A percentile compares a stretch with the other conserved stretches of the same genome.
Conservation (phyloP, 495 filamentous ascomycete species). For the Penicillium goetzii region DNA sequence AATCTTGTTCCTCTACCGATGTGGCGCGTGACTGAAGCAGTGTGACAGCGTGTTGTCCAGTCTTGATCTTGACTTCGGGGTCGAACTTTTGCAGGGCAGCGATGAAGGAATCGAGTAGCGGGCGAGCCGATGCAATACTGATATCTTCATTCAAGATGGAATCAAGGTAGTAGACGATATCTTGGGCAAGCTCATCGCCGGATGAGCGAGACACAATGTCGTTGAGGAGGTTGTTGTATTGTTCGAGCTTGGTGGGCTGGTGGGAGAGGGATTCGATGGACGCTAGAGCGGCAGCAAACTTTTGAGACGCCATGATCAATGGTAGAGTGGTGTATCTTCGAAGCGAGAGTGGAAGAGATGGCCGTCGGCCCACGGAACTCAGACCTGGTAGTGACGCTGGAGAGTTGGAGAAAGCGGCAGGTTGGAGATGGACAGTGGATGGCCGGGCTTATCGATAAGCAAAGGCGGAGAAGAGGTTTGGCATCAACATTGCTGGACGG, state of each 20-base stretch:
- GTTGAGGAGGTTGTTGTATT: constrained; percentile 68
- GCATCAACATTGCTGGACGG: not conserved
- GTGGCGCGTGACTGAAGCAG: constrained; percentile 66
- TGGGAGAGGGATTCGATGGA: constrained; percentile 56
- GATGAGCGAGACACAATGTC: constrained; percentile 61
- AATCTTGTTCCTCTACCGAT: constrained; percentile 84
- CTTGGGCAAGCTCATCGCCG: constrained; percentile 58
- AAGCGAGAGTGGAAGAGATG: not conserved
- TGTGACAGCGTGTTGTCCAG: constrained; percentile 68
- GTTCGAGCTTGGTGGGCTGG: constrained; percentile 58
- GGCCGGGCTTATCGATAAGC: constrained; percentile 41
- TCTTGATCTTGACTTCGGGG: constrained; percentile 66
- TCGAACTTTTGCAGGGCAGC: constrained; percentile 57
- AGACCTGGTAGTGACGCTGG: not conserved
- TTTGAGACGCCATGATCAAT: constrained; percentile 59
- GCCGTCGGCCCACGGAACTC: not conserved
- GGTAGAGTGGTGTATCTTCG: not conserved
- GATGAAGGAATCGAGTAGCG: constrained; percentile 71
- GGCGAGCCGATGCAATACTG: constrained; percentile 75
- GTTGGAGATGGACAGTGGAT: constrained; percentile 12
- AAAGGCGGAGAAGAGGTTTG: constrained; percentile 5
- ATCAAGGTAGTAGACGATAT: constrained; percentile 71
- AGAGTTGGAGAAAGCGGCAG: constrained; percentile 13
- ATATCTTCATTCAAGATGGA: constrained; percentile 68
- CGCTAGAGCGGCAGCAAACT: constrained; percentile 58